Evolutionary conservation across 371 early-diverging fungal species (phyloP), one percentile per base, ranked within the genome.

Genomic region (Sporodiniella umbellata): DNA sequence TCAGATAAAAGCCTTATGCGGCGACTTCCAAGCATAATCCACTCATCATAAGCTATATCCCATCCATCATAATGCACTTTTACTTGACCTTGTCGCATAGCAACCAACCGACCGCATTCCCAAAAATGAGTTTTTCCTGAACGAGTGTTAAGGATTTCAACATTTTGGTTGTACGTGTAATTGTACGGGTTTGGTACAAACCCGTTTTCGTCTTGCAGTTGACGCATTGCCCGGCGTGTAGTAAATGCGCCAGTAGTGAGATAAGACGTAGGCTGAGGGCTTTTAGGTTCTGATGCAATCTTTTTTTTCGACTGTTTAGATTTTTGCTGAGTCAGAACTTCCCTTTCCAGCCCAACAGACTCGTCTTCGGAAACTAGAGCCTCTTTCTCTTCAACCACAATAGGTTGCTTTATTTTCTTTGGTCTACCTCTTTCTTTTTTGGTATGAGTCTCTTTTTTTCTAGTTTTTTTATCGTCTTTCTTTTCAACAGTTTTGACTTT

Each of bases 11-110:
- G 33, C 8, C 70, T 53, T 11, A 77, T 64, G 5, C 83, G 65
- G n/a, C 73, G 61, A 44, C 85, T 86, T 14, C 79, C 85, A 2
- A 76, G 64, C 30, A 70, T 75, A 15, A 84, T 57, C 85, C 85
- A 84, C 51, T 84, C 85, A 35, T 86, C 87, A 54, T 73, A 81
- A 18, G 62, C 53, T 0, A 66, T 58, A 8, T 66, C 63, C 83
- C 87, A 83, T 2, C 77, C 83, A 45, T 85, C 80, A 53, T 79
- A 84, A 21, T 71, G 79, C 1, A 83, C 68, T 25, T 59, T 60
- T 22, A 84, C 78, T 42, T 72, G 65, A 0, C 77, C 77, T 6
- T 69, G 66, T 17, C 65, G 53, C 64, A 83, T 65, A 0, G 55
- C 75, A 1, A 76, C 61, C 37, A 84, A 54, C 2, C 54, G 43